These are phyloP conservation scores for Mycena sp. DNA, from an alignment of 1,284 basidiomycete species.

Conservation along the genomic window DNA sequence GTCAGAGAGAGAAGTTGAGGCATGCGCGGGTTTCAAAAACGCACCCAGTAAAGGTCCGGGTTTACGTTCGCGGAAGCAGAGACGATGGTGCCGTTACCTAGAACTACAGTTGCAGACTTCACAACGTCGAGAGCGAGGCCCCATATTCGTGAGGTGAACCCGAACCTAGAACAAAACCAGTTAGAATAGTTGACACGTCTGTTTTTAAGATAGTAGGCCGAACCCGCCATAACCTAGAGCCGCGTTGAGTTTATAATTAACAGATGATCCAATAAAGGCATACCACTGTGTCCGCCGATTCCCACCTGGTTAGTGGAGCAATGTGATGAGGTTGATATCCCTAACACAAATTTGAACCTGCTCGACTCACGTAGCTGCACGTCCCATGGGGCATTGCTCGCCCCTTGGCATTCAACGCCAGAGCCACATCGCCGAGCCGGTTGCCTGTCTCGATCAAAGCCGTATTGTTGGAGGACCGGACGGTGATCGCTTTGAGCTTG, in stretches of 20 bases:
- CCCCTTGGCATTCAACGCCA: conserved; percentile 44
- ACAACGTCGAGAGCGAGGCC: conserved; percentile 55
- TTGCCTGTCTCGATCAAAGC: conserved; percentile 50
- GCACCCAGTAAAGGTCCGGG: conserved; percentile 56
- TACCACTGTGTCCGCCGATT: conserved; percentile 52
- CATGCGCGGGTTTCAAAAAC: too few relatives aligned
- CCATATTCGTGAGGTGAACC: conserved; percentile 49
- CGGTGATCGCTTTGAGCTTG: conserved; percentile 43
- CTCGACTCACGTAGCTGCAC: conserved; percentile 37
- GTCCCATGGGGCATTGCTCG: conserved; percentile 52
- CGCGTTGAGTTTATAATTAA: conserved; percentile 3
- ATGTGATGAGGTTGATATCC: background rate
- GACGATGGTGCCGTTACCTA: conserved; percentile 53
- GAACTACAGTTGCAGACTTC: conserved; percentile 48
- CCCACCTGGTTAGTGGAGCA: conserved; percentile 30
- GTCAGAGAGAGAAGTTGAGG: too few relatives aligned
- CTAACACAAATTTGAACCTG: conserved; percentile 8
- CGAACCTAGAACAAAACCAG: conserved; percentile 14
- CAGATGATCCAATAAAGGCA: conserved; percentile 1
- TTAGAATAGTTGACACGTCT: conserved; percentile 16
- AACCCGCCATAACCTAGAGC: conserved; percentile 48
- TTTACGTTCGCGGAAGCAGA: conserved; percentile 49
- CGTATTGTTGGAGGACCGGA: conserved; percentile 38
- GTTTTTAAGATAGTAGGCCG: conserved; percentile 35
- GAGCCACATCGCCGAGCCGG: conserved; percentile 48